These are phyloP conservation scores for Citrus unshiu DNA, from an alignment of 345 rosid species.

Conservation along the genomic window DNA sequence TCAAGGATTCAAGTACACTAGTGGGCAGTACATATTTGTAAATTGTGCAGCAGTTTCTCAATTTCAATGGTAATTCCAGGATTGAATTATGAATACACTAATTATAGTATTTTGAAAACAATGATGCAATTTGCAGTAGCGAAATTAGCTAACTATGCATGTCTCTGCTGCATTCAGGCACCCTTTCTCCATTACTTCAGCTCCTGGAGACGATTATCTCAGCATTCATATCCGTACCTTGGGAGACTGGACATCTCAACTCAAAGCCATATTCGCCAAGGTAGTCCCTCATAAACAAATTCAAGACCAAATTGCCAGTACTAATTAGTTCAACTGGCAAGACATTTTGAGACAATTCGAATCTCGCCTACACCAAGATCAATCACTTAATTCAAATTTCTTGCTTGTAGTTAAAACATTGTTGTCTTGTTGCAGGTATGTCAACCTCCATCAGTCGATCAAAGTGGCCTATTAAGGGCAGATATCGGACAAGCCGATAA, in stretches of 20 bases:
- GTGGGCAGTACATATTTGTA: conserved; percentile 83
- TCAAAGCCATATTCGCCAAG: conserved; percentile 54
- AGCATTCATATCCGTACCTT: conserved; percentile 62
- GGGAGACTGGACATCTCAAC: conserved; percentile 83
- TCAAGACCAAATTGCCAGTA: background rate
- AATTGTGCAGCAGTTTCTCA: conserved; percentile 76
- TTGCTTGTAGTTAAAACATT: background rate
- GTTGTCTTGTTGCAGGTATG: conserved; percentile 37
- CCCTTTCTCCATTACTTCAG: conserved; percentile 69
- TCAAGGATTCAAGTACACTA: conserved; percentile 70
- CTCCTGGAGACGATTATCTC: conserved; percentile 60
- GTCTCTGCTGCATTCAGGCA: conserved; percentile 36
- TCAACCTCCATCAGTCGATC: conserved; percentile 50
- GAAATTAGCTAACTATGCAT: background rate
- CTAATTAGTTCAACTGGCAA: background rate
- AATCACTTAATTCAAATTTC: background rate
- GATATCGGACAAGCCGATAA: conserved; percentile 36
- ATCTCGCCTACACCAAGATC: background rate
- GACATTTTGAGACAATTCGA: background rate
- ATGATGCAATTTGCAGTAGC: background rate
- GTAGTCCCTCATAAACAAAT: conserved; percentile 15
- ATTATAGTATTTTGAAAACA: background rate
- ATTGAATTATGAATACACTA: background rate
- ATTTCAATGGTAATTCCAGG: conserved; percentile 56
- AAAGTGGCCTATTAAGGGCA: conserved; percentile 59